phyloP scores from a whole-genome alignment of 345 rosid species.

The Draba incana region DNA sequence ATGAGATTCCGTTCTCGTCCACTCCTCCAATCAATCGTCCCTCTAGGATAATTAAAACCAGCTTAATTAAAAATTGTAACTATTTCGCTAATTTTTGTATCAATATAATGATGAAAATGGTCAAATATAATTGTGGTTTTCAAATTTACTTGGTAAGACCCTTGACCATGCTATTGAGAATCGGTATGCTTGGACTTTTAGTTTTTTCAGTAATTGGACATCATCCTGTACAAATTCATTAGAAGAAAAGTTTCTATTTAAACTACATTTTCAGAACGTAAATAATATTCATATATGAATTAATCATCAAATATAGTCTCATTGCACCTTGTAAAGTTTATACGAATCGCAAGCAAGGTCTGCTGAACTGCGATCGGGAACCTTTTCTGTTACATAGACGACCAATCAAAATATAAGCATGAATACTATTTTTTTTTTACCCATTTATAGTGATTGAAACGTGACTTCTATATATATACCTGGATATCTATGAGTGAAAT shows the following conservation, averaged over 20 bases:
- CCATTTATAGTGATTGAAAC: no score
- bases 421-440: background rate
- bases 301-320: background rate
- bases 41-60: background rate
- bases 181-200: slow-evolving; percentile 28
- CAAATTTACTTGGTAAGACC: slow-evolving; percentile 48
- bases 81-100: no score
- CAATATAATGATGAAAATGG: no score
- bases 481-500: slow-evolving; percentile 35
- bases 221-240: slow-evolving; percentile 15
- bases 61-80: no score
- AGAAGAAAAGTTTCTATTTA: slow-evolving; percentile 12
- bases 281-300: background rate
- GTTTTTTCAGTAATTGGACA: background rate
- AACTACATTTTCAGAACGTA: background rate
- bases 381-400: slow-evolving; percentile 2
- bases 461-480: background rate
- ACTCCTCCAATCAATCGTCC: slow-evolving; percentile 6
- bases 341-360: slow-evolving; percentile 32
- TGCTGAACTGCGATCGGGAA: slow-evolving; percentile 17
- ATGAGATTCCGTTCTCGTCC: slow-evolving; percentile 3
- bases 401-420: background rate
- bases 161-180: slow-evolving; percentile 47
- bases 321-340: slow-evolving; percentile 12
- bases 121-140: no score